Percentiles rank a stretch among this genome's conserved stretches.
Conservation (phyloP, 1,284 basidiomycete species). For the Heliocybe sulcata region DNA sequence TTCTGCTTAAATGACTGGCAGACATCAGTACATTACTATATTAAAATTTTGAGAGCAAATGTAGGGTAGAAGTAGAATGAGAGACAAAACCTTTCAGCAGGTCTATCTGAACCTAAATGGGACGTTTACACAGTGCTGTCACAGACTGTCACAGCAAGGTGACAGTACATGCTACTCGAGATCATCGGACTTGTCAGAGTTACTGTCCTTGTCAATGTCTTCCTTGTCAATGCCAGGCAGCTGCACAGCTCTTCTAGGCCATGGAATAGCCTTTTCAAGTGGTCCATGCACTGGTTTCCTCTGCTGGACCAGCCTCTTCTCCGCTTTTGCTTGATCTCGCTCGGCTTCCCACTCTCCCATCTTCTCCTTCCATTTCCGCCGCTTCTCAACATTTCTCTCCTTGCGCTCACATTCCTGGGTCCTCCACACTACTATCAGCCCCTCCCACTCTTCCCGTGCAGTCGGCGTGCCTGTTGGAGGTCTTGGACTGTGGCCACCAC, state of each 20-base stretch:
- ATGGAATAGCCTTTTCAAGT: constrained; percentile 2
- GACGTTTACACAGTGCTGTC: no score
- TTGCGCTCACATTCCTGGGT: constrained; percentile 8
- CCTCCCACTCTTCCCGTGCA: constrained; percentile 9
- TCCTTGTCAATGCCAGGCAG: not conserved
- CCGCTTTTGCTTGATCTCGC: constrained; percentile 6
- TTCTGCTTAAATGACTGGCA: no score
- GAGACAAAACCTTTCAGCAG: no score
- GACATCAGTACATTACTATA: no score
- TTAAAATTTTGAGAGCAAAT: no score
- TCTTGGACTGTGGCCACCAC: constrained; percentile 5
- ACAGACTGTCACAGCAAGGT: no score
- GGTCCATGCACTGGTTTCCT: constrained; percentile 1
- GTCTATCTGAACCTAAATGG: no score
- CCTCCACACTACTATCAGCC: constrained; percentile 7
- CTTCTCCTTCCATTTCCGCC: constrained; percentile 7
- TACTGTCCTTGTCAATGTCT: not conserved
- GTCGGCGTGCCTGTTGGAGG: constrained; percentile 5
- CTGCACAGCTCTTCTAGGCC: not conserved
- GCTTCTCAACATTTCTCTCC: constrained; percentile 6
- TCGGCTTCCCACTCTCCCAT: constrained; percentile 9
- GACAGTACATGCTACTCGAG: no score
- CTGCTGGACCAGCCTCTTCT: constrained; percentile 6
- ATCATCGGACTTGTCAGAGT: no score
- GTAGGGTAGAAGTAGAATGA: no score